Conservation (phyloP, 768 basidiomycete genomes). For the Kwoniella sp. region DNA sequence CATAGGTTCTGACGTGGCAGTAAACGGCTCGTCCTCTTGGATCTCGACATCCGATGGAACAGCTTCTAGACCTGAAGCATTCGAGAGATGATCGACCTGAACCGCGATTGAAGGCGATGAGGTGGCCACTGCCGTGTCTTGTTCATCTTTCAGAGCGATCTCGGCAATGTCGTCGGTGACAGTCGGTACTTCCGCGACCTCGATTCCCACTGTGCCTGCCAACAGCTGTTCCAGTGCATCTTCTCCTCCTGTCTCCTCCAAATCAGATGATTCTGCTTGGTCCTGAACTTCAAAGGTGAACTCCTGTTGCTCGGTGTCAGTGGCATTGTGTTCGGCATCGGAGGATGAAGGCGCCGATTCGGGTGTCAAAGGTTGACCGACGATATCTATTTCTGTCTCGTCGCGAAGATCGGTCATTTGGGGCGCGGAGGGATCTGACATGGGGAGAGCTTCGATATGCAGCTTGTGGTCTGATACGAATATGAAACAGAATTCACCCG, state of each 20-base stretch:
- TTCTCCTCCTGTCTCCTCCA: neutral
- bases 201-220: neutral
- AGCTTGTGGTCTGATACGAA: slow-evolving; percentile 25
- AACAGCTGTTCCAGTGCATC: slow-evolving; percentile 14
- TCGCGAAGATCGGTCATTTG: slow-evolving; percentile 37
- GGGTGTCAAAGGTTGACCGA: slow-evolving; percentile 1
- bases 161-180: neutral
- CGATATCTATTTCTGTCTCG: slow-evolving; percentile 34
- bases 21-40: neutral
- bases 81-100: neutral
- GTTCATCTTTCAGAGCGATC: neutral
- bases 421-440: slow-evolving; percentile 42
- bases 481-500: neutral
- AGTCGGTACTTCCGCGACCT: neutral
- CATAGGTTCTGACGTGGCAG: neutral
- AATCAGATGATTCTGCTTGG: neutral
- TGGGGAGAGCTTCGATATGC: slow-evolving; percentile 30
- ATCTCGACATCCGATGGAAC: neutral
- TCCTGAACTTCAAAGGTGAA: neutral
- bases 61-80: neutral
- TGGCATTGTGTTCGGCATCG: neutral
- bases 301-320: neutral
- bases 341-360: slow-evolving; percentile 1
- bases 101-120: neutral
- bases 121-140: neutral